Evolutionary conservation across 2,329 filamentous ascomycete genomes (phyloP).

Genomic region (Mycosphaerella sp.): DNA sequence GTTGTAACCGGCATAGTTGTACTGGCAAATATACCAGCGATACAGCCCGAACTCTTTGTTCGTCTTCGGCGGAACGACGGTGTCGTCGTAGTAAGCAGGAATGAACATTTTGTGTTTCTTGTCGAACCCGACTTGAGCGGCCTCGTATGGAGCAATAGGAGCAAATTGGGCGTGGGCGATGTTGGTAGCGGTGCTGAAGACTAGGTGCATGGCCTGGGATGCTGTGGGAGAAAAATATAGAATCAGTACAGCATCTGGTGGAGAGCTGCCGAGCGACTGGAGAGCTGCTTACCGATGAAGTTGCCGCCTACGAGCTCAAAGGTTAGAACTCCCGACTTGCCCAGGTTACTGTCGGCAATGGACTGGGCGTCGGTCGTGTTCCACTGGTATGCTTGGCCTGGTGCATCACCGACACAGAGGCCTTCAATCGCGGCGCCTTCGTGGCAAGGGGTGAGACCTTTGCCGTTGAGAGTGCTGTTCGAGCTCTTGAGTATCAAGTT

Average conservation of each 20-base stretch:
- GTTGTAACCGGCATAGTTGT: conserved; percentile 35
- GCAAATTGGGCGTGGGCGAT: conserved; percentile 40
- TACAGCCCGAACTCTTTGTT: conserved; percentile 30
- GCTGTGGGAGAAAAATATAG: not conserved
- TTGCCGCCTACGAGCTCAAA: conserved; percentile 32
- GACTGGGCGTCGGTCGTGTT: conserved; percentile 20
- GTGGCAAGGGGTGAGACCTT: conserved; percentile 42
- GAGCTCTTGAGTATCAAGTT: conserved; percentile 37
- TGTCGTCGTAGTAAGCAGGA: conserved; percentile 39
- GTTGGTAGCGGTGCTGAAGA: conserved; percentile 37
- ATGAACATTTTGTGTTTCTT: conserved; percentile 36
- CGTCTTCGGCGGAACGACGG: conserved; percentile 31
- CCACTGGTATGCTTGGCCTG: conserved; percentile 18
- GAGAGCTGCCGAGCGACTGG: conserved; percentile 4
- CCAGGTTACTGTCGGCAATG: conserved; percentile 28
- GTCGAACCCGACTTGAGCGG: conserved; percentile 39
- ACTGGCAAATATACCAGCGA: conserved; percentile 44
- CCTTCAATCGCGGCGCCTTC: conserved; percentile 46
- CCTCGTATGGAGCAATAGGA: conserved; percentile 24
- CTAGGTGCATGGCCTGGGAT: conserved; percentile 32
- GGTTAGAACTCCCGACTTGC: conserved; percentile 31
- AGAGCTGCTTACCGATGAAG: conserved; percentile 15
- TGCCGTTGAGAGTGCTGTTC: conserved; percentile 37
- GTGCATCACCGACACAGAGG: conserved; percentile 35
- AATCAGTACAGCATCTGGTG: not conserved